Evolutionary conservation across 169 alveolate genomes (phyloP).

Genomic region (Plasmodium vivax): DNA sequence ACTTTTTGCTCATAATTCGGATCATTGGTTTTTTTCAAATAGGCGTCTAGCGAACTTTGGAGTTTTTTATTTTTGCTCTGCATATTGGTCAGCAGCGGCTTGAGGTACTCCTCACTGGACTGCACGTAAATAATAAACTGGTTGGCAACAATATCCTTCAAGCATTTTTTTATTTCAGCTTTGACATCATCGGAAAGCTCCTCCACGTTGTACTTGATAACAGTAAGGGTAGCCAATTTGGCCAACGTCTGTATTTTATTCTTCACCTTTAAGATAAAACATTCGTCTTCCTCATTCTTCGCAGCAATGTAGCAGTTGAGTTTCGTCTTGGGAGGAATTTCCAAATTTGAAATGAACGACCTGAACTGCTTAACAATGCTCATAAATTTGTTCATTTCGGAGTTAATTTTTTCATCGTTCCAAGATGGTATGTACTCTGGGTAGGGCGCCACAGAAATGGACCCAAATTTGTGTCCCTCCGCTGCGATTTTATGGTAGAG

Average conservation of each 20-base stretch:
- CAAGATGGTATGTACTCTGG: constrained; percentile 73
- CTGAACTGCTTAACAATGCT: constrained; percentile 80
- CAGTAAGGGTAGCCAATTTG: constrained; percentile 31
- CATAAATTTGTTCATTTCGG: constrained; percentile 75
- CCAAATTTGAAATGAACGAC: constrained; percentile 84
- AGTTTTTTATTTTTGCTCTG: constrained; percentile 77
- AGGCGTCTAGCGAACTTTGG: constrained; percentile 81
- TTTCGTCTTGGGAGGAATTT: constrained; percentile 81
- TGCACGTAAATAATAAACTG: constrained; percentile 80
- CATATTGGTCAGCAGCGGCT: constrained; percentile 78
- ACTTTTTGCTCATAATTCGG: constrained; percentile 88
- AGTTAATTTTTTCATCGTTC: constrained; percentile 58
- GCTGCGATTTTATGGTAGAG: constrained; percentile 94
- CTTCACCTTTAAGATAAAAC: constrained; percentile 72
- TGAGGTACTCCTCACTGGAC: constrained; percentile 74
- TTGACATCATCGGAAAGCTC: constrained; percentile 49
- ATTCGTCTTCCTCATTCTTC: constrained; percentile 63
- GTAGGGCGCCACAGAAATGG: constrained; percentile 80
- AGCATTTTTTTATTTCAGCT: constrained; percentile 26
- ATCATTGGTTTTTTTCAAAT: constrained; percentile 80
- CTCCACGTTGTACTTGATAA: constrained; percentile 65
- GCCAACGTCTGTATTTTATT: constrained; percentile 74
- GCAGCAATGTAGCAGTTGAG: constrained; percentile 80
- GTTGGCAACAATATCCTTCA: constrained; percentile 73
- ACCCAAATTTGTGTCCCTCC: constrained; percentile 65